These are phyloP conservation scores for Mortierella hygrophila DNA, from an alignment of 192 early-diverging fungal species.

Conservation along the genomic window DNA sequence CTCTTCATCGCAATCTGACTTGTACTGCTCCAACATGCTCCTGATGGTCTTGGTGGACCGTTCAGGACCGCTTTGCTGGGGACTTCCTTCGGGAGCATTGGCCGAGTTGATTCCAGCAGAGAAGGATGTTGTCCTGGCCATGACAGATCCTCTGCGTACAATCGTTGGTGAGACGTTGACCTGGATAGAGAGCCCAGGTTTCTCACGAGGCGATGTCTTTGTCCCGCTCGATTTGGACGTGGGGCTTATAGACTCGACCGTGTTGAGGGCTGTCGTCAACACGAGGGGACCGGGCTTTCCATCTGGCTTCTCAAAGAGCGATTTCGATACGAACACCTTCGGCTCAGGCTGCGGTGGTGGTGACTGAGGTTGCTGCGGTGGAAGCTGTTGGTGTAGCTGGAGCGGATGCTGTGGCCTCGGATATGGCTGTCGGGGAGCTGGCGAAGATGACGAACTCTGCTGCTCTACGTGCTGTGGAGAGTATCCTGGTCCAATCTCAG, in stretches of 20 bases:
- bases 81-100: conserved; percentile 37
- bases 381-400: neutral
- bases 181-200: conserved; percentile 51
- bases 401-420: neutral
- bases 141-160: conserved; percentile 43
- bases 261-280: conserved; percentile 37
- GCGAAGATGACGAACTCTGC: neutral
- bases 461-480: neutral
- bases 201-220: conserved; percentile 41
- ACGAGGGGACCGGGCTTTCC: conserved; percentile 24
- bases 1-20: conserved; percentile 51
- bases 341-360: neutral
- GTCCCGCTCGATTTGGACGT: conserved; percentile 18
- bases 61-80: conserved; percentile 33
- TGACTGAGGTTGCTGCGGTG: neutral
- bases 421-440: neutral
- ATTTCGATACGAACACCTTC: conserved; percentile 30
- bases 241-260: conserved; percentile 27
- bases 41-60: conserved; percentile 49
- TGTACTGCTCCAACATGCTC: conserved; percentile 54
- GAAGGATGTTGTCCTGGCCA: conserved; percentile 46
- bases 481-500: neutral
- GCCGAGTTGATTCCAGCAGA: conserved; percentile 52
- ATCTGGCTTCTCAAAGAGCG: conserved; percentile 44
- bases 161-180: conserved; percentile 44